A percentile compares a stretch with the other conserved stretches of the same genome.
These are phyloP conservation scores for Hymenoscyphus albidus DNA, from an alignment of 2,329 filamentous ascomycete genomes.

Conservation along the genomic window DNA sequence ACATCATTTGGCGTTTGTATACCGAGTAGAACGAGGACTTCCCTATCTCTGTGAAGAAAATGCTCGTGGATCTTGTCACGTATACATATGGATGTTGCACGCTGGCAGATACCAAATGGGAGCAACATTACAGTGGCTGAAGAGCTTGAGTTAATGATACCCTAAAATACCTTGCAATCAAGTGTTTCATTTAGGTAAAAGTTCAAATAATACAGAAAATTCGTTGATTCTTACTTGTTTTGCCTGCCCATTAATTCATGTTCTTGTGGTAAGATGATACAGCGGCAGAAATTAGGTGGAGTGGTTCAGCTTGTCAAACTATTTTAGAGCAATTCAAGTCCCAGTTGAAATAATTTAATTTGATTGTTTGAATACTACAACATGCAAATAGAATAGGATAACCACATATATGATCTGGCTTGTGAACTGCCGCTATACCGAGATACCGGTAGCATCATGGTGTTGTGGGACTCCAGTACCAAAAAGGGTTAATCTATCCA, in stretches of 20 bases:
- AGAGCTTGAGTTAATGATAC: conserved; percentile 3
- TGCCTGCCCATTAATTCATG: not conserved
- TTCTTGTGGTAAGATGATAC: not conserved
- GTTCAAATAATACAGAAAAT: not conserved
- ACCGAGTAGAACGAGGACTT: not conserved
- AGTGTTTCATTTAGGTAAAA: not conserved
- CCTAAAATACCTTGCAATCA: not conserved
- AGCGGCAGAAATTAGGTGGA: too few relatives aligned
- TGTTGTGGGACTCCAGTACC: conserved; percentile 13
- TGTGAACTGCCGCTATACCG: not conserved
- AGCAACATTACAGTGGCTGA: conserved; percentile 5
- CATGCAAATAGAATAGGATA: too few relatives aligned
- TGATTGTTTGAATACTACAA: too few relatives aligned
- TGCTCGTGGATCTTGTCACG: conserved; percentile 9
- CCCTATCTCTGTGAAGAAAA: not conserved
- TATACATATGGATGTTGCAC: not conserved
- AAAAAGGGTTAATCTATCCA: conserved; percentile 29
- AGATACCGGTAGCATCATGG: too few relatives aligned
- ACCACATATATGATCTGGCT: too few relatives aligned
- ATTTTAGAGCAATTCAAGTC: too few relatives aligned
- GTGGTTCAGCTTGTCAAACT: too few relatives aligned
- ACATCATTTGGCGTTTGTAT: conserved; percentile 11
- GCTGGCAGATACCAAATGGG: conserved; percentile 2
- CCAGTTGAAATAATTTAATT: too few relatives aligned
- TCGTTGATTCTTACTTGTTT: not conserved